Base-by-base conservation (phyloP, 345 rosid species). In the Brassica incana region DNA sequence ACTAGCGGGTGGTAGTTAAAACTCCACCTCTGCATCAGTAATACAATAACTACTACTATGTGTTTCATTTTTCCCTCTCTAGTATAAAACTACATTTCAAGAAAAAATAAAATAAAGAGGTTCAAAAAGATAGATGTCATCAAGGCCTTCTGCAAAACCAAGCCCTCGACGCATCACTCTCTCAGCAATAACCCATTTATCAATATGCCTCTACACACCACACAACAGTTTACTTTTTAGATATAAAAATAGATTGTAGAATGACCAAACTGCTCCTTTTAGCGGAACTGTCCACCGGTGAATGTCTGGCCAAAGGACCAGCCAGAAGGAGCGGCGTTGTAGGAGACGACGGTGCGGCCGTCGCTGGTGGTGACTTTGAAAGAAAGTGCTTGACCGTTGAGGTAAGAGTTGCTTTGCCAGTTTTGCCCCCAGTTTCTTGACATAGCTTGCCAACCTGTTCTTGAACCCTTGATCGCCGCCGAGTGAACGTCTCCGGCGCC, bases 401-500 rank as follows among this genome's bases (percentile, higher is more conserved):
- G 87, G 80, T 83, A 76, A 68, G 78, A 11, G 77, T 88, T 88
- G 75, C 83, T 84, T 81, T 88, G 90, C 90, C 89, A 87, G 48
- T 88, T 88, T 60, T 88, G 90, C 0, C 88, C 92, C 89, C 90
- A 88, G 78, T 87, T 88, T 10, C 89, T 80, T 32, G 89, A 85
- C 89, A 88, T 83, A 3, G 79, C 71, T 76, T 84, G 85, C 91
- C 92, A 89, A 9, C 85, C 77, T 11, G 84, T 89, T 77, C 83
- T 82, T 3, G 87, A 84, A 32, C 92, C 92, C 73, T 86, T 89
- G 70, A 89, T 75, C 11, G 84, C 83, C 18, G 84, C 88, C 3
- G 84, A 66, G 60, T 74, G 84, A 10, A 87, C 84, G 8, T 89
- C 89, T 6, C 92, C 88, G 36, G 86, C 89, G 6, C 89, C 90